Evolutionary conservation across 805 yeast genomes (phyloP).

Genomic region (Pichia thaimueangensis): DNA sequence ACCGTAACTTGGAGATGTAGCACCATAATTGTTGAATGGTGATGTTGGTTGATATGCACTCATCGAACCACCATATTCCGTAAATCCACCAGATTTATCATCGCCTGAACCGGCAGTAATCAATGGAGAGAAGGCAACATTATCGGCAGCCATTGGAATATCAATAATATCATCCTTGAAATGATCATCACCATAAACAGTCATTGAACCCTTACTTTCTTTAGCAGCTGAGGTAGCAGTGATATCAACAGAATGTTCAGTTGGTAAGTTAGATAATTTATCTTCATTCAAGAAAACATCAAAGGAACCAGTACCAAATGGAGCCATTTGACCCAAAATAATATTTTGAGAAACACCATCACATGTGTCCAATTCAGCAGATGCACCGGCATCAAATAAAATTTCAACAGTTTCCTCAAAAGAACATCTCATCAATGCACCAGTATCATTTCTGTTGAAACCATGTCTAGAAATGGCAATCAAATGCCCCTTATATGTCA

Average conservation of each 20-base stretch:
- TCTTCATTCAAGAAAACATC: constrained; percentile 93
- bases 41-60: constrained; percentile 42
- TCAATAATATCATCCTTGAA: constrained; percentile 55
- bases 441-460: constrained; percentile 96
- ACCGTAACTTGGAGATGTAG: constrained; percentile 40
- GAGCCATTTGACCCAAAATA: constrained; percentile 96
- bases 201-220: constrained; percentile 72
- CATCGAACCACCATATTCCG: constrained; percentile 71
- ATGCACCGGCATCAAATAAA: constrained; percentile 94
- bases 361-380: constrained; percentile 96
- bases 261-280: constrained; percentile 61
- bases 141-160: constrained; percentile 40
- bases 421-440: constrained; percentile 98
- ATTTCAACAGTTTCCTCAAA: constrained; percentile 99
- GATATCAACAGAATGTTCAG: constrained; percentile 36
- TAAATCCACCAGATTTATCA: constrained; percentile 74
- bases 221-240: constrained; percentile 36
- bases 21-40: constrained; percentile 44
- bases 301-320: constrained; percentile 97
- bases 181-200: constrained; percentile 77
- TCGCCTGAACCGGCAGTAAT: constrained; percentile 78
- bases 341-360: constrained; percentile 98
- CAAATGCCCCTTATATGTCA: constrained; percentile 97
- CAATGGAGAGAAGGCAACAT: constrained; percentile 88
- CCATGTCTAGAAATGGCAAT: constrained; percentile 99